Conservation (phyloP, 192 early-diverging fungal species). For the Mortierella antarctica region DNA sequence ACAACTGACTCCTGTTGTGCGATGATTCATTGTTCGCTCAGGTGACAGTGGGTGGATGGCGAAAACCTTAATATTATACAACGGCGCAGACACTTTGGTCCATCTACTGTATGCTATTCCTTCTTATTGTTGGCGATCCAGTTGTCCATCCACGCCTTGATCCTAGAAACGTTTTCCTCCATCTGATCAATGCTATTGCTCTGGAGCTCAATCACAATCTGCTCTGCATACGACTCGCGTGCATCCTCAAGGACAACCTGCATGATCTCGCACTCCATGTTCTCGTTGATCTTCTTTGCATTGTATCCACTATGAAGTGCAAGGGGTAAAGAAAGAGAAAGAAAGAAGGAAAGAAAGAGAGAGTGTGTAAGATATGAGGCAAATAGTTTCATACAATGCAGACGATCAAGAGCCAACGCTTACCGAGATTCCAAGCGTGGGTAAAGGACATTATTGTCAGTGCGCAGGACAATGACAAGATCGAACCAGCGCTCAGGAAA, state of each 20-base stretch:
- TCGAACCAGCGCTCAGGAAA: conserved; percentile 99
- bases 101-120: not conserved
- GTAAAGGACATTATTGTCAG: conserved; percentile 83
- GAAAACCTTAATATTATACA: not conserved
- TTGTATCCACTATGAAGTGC: conserved; percentile 74
- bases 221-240: conserved; percentile 79
- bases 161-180: conserved; percentile 89
- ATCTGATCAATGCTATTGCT: conserved; percentile 90
- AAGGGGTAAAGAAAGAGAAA: not conserved
- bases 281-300: conserved; percentile 88
- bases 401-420: not conserved
- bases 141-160: conserved; percentile 74
- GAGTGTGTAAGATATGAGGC: not conserved
- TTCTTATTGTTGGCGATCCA: conserved; percentile 61
- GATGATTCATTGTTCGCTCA: no score
- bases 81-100: no score
- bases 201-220: conserved; percentile 83
- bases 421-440: conserved; percentile 83
- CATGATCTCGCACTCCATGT: conserved; percentile 98
- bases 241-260: conserved; percentile 94
- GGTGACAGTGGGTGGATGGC: not conserved
- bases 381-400: not conserved
- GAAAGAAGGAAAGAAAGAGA: not conserved
- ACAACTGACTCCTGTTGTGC: no score
- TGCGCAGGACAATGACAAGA: conserved; percentile 89